These are phyloP conservation scores for Aeminium ludgeri DNA, from an alignment of 495 filamentous ascomycete species.

Conservation along the genomic window DNA sequence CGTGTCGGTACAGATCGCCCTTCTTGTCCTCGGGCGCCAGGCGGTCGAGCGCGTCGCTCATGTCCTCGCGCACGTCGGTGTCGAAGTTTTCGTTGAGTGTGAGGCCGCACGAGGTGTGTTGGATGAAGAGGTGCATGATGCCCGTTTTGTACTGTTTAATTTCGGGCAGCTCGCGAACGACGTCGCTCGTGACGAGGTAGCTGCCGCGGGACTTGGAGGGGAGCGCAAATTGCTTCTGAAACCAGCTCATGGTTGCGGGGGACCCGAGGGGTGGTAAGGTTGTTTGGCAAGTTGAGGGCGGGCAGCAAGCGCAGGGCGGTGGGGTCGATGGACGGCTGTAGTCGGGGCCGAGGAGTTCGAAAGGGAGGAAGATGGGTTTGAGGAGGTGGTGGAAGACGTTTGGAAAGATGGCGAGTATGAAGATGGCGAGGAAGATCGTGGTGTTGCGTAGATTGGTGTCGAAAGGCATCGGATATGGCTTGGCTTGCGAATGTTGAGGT, in stretches of 20 bases:
- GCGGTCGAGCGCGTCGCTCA: constrained; percentile 84
- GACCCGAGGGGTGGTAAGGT: constrained; percentile 6
- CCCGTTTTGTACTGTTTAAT: constrained; percentile 66
- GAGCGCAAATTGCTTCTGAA: constrained; percentile 64
- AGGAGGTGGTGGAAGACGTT: constrained; percentile 33
- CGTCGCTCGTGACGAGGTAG: constrained; percentile 71
- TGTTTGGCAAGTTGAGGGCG: constrained; percentile 9
- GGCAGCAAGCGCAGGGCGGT: constrained; percentile 13
- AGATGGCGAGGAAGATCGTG: constrained; percentile 25
- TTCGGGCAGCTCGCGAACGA: constrained; percentile 54
- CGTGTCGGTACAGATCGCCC: constrained; percentile 64
- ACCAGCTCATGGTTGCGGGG: constrained; percentile 46
- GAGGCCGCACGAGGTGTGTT: constrained; percentile 78
- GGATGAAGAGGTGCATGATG: constrained; percentile 72
- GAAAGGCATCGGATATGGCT: constrained; percentile 10
- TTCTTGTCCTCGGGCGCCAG: constrained; percentile 65
- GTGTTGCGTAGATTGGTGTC: constrained; percentile 13
- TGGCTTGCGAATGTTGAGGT: not conserved
- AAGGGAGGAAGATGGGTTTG: constrained; percentile 18
- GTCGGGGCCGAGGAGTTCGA: constrained; percentile 7
- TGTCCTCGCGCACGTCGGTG: constrained; percentile 58
- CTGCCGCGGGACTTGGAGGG: constrained; percentile 58
- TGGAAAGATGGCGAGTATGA: constrained; percentile 40
- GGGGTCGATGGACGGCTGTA: constrained; percentile 14
- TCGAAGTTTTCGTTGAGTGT: constrained; percentile 93